phyloP scores from a whole-genome alignment of 1,284 basidiomycete genomes.

The Cutaneotrichosporon cavernicola region DNA sequence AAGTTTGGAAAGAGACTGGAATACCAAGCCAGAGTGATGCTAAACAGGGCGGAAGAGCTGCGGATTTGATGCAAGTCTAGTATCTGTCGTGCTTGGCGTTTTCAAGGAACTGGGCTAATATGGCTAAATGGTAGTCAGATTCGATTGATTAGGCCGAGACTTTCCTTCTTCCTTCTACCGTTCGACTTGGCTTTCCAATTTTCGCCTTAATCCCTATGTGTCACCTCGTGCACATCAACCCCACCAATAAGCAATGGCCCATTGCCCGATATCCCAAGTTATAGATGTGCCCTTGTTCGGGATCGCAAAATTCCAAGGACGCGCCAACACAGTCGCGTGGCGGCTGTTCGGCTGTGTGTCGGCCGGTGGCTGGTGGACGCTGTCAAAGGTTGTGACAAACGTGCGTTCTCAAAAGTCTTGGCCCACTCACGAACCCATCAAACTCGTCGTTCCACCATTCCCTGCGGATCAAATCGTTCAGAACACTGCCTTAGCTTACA shows the following conservation, averaged over 20 bases:
- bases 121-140: neutral
- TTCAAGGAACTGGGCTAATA: neutral
- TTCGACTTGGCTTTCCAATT: neutral
- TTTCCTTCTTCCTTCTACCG: neutral
- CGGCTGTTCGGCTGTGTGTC: neutral
- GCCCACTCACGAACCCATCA: neutral
- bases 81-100: neutral
- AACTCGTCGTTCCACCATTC: neutral
- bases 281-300: neutral
- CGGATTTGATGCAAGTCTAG: neutral
- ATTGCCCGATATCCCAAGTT: neutral
- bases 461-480: neutral
- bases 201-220: neutral
- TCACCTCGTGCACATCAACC: neutral
- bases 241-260: neutral
- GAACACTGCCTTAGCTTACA: neutral
- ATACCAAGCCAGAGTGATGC: neutral
- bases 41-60: neutral
- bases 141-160: neutral
- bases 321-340: neutral
- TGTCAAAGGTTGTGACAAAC: neutral
- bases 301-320: neutral
- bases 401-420: neutral
- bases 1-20: neutral
- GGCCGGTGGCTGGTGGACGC: neutral